phyloP scores from a whole-genome alignment of 108 stramenopile genomes.

The Cyclotella kingstonii region DNA sequence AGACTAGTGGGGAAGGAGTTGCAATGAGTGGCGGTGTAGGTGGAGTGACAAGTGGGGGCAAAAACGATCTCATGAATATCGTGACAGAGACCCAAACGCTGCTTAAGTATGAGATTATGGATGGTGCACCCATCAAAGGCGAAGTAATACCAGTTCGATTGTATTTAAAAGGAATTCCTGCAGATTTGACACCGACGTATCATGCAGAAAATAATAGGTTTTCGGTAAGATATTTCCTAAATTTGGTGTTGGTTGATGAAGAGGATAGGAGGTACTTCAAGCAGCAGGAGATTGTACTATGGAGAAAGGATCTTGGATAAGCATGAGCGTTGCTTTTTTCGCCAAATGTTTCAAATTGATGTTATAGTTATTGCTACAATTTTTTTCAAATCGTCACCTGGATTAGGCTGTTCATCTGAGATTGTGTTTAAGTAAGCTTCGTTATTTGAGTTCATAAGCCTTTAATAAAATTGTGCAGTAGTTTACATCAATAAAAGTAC shows the following conservation, averaged over 20 bases:
- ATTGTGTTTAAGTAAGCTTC: too few species aligned
- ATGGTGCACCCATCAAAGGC: conserved; percentile 97
- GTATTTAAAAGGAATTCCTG: conserved; percentile 87
- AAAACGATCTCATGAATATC: conserved; percentile 54
- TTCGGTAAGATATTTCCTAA: conserved; percentile 96
- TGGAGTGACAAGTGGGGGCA: conserved; percentile 11
- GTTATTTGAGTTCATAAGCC: too few species aligned
- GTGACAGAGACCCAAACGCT: conserved; percentile 97
- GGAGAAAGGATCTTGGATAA: conserved; percentile 89
- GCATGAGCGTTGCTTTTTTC: too few species aligned
- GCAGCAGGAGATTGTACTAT: conserved; percentile 98
- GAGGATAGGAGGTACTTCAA: conserved; percentile 99
- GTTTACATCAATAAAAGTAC: too few species aligned
- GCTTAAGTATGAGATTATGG: conserved; percentile 99
- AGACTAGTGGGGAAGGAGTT: conserved; percentile 88
- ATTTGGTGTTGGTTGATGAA: conserved; percentile 98
- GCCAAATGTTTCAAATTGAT: too few species aligned
- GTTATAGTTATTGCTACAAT: too few species aligned
- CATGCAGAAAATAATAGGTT: conserved; percentile 91
- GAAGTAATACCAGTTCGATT: conserved; percentile 87
- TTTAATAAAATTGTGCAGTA: too few species aligned
- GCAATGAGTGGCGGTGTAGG: conserved; percentile 45
- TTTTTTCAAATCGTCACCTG: neutral
- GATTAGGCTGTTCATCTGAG: too few species aligned
- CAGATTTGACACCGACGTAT: conserved; percentile 99